Percentiles rank a stretch among this genome's conserved stretches.
These are phyloP conservation scores for Xanthoconium stramineum DNA, from an alignment of 768 basidiomycete species.

Conservation along the genomic window DNA sequence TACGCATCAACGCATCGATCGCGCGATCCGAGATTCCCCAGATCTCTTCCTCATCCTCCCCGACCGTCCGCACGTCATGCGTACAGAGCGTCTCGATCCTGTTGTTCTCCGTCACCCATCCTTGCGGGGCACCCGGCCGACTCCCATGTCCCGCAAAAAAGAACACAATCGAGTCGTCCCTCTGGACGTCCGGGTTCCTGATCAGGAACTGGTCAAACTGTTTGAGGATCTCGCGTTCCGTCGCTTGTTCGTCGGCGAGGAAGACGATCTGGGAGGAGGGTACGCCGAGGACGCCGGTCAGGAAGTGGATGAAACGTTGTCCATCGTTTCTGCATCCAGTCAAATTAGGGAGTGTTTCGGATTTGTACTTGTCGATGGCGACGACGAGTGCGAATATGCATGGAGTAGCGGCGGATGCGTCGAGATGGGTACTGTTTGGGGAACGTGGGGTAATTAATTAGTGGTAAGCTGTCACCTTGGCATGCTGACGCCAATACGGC, in stretches of 20 bases:
- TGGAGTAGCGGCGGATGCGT: not conserved
- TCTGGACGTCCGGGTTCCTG: constrained; percentile 3
- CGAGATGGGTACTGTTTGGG: not conserved
- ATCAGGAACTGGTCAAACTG: constrained; percentile 12
- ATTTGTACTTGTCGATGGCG: constrained; percentile 12
- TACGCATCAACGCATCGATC: constrained; percentile 13
- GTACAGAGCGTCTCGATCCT: constrained; percentile 17
- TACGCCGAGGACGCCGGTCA: constrained; percentile 13
- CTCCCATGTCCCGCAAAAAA: constrained; percentile 19
- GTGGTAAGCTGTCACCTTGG: not conserved
- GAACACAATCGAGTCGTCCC: constrained; percentile 18
- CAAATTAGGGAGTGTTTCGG: not conserved
- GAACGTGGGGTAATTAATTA: too few species aligned
- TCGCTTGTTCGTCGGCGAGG: constrained; percentile 15
- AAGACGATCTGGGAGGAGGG: constrained; percentile 12
- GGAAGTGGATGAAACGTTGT: constrained; percentile 5
- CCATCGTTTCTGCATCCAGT: constrained; percentile 22
- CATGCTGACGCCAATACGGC: not conserved
- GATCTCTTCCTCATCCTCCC: not conserved
- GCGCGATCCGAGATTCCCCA: constrained; percentile 16
- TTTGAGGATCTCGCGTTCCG: not conserved
- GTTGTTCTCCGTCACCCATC: constrained; percentile 16
- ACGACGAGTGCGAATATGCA: constrained; percentile 20
- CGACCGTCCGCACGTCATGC: constrained; percentile 5
- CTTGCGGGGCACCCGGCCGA: constrained; percentile 5